phyloP scores from a whole-genome alignment of 768 basidiomycete species.

The Cystofilobasidium bisporidii region DNA sequence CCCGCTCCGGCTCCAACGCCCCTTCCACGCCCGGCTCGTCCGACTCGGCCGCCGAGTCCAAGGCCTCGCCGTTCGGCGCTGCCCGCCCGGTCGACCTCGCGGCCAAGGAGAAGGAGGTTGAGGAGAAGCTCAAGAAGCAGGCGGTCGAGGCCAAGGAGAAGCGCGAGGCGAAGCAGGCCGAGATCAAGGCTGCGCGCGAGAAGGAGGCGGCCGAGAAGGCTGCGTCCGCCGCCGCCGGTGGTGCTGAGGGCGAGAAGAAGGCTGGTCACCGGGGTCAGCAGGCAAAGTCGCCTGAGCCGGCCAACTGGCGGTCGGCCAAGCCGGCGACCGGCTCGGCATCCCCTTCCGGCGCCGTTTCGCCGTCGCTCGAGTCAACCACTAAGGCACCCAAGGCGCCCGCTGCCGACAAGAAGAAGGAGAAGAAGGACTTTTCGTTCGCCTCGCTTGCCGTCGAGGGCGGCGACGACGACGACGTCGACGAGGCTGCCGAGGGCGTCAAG shows the following conservation, averaged over 20 bases:
- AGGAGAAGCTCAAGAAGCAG: slow-evolving; percentile 34
- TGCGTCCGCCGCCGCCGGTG: not conserved
- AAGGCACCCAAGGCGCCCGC: slow-evolving; percentile 25
- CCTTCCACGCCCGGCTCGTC: slow-evolving; percentile 54
- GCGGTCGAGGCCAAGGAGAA: slow-evolving; percentile 33
- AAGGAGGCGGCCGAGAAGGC: slow-evolving; percentile 5
- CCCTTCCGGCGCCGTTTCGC: not conserved
- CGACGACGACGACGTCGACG: slow-evolving; percentile 37
- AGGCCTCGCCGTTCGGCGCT: slow-evolving; percentile 70
- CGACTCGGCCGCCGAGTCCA: slow-evolving; percentile 50
- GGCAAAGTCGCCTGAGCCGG: slow-evolving; percentile 12
- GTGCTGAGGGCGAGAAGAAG: not conserved
- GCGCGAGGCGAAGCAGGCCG: slow-evolving; percentile 31
- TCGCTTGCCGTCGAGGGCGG: slow-evolving; percentile 32
- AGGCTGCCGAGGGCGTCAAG: slow-evolving; percentile 33
- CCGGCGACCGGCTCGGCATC: not conserved
- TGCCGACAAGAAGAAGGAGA: slow-evolving; percentile 47
- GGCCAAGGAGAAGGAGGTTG: slow-evolving; percentile 46
- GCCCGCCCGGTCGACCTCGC: slow-evolving; percentile 84
- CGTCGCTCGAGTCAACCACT: not conserved
- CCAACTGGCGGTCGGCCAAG: not conserved
- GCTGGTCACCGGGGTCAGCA: not conserved
- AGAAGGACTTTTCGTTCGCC: slow-evolving; percentile 26
- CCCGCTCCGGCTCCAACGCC: slow-evolving; percentile 56
- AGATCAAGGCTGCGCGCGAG: slow-evolving; percentile 11